phyloP scores from a whole-genome alignment of 2,329 filamentous ascomycete species.

The Hypoxylon sp. region DNA sequence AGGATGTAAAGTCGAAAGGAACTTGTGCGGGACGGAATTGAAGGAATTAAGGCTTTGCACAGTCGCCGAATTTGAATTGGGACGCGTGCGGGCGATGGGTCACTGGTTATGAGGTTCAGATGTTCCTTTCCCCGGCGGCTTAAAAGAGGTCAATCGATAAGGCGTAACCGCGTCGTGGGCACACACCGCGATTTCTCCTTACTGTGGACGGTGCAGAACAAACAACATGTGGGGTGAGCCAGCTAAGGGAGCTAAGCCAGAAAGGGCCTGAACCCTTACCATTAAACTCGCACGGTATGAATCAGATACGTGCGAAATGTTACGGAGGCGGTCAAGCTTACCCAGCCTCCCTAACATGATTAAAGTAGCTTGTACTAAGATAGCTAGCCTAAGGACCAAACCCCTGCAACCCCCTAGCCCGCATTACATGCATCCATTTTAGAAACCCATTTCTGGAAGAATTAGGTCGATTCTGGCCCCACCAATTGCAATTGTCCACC shows the following conservation, averaged over 20 bases:
- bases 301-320: background rate
- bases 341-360: background rate
- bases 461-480: constrained; percentile 24
- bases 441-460: constrained; percentile 25
- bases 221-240: constrained; percentile 48
- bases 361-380: background rate
- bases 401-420: background rate
- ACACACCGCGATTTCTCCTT: constrained; percentile 48
- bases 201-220: constrained; percentile 1
- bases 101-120: constrained; percentile 4
- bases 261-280: background rate
- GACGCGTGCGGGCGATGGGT: constrained; percentile 10
- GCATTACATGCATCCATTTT: constrained; percentile 5
- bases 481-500: constrained; percentile 11
- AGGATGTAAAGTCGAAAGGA: constrained; percentile 7
- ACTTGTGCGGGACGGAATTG: constrained; percentile 5
- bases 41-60: background rate
- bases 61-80: constrained; percentile 3
- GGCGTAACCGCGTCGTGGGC: constrained; percentile 49
- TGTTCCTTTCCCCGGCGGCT: constrained; percentile 8
- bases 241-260: constrained; percentile 11
- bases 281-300: background rate
- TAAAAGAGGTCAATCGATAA: constrained; percentile 43
- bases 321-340: background rate
- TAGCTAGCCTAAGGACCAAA: too few relatives aligned